These are phyloP conservation scores for Podospora pseudocomata DNA, from an alignment of 495 filamentous ascomycete genomes.

Conservation along the genomic window DNA sequence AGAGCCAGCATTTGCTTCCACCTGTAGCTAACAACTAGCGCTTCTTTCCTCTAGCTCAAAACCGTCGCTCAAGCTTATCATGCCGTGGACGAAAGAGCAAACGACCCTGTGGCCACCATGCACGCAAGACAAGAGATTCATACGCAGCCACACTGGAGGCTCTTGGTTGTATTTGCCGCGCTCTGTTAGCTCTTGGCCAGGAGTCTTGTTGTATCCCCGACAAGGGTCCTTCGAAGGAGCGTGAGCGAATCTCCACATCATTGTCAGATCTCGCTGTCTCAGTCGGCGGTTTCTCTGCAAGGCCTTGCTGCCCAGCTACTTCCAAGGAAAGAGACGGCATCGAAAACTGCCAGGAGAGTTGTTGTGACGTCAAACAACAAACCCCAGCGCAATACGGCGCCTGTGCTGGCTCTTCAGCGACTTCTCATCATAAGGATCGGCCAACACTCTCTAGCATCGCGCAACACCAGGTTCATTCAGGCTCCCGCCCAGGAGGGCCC, in stretches of 20 bases:
- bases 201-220: slow-evolving; percentile 46
- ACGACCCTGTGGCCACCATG: slow-evolving; percentile 33
- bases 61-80: slow-evolving; percentile 7
- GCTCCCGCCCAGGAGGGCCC: no score
- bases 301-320: no score
- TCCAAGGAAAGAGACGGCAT: no score
- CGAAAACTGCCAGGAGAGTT: not conserved
- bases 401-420: slow-evolving; percentile 16
- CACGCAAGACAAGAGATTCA: slow-evolving; percentile 29
- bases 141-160: slow-evolving; percentile 45
- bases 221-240: no score
- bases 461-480: not conserved
- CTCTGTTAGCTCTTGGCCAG: slow-evolving; percentile 49
- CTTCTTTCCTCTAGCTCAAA: no score
- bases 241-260: no score
- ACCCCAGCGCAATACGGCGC: not conserved
- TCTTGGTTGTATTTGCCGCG: slow-evolving; percentile 54
- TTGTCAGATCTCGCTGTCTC: no score
- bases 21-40: not conserved
- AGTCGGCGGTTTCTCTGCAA: not conserved
- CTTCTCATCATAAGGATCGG: slow-evolving; percentile 21
- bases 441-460: not conserved
- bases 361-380: not conserved
- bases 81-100: slow-evolving; percentile 20
- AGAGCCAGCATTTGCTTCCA: slow-evolving; percentile 1